Conservation (phyloP, 768 basidiomycete species). For the Termitomyces sp. region DNA sequence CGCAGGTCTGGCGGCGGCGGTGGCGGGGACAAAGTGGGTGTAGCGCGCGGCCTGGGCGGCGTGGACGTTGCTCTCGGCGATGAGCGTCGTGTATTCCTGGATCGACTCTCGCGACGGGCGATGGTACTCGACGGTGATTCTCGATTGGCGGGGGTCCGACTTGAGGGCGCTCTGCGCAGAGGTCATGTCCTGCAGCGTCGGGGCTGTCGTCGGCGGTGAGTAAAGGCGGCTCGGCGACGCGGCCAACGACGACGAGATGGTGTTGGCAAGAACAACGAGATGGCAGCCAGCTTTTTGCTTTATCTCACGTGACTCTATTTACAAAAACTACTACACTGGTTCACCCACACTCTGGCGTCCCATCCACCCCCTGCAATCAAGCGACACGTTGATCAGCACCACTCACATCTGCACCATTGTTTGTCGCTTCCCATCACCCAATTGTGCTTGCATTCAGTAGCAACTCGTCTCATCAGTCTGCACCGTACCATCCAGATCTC, state of each 20-base stretch:
- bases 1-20: conserved; percentile 23
- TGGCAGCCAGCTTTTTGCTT: background rate
- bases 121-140: conserved; percentile 73
- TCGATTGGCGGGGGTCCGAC: conserved; percentile 35
- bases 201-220: conserved; percentile 6
- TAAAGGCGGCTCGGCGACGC: background rate
- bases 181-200: conserved; percentile 24
- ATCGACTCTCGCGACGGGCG: conserved; percentile 70
- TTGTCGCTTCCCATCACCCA: conserved; percentile 21
- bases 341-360: too few relatives aligned
- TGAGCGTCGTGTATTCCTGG: conserved; percentile 71
- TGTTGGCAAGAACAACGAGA: background rate
- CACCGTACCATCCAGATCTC: conserved; percentile 19
- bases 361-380: too few relatives aligned
- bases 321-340: too few relatives aligned
- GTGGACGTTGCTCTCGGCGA: conserved; percentile 55
- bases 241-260: conserved; percentile 1
- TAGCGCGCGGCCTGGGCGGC: conserved; percentile 44
- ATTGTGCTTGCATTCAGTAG: background rate
- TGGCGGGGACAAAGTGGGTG: conserved; percentile 19
- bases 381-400: too few relatives aligned
- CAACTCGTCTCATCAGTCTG: too few relatives aligned
- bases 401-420: conserved; percentile 21
- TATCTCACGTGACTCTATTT: background rate
- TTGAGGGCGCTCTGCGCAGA: conserved; percentile 30